These are phyloP conservation scores for Prunus mongolica DNA, from an alignment of 306 rosid species.

Conservation along the genomic window DNA sequence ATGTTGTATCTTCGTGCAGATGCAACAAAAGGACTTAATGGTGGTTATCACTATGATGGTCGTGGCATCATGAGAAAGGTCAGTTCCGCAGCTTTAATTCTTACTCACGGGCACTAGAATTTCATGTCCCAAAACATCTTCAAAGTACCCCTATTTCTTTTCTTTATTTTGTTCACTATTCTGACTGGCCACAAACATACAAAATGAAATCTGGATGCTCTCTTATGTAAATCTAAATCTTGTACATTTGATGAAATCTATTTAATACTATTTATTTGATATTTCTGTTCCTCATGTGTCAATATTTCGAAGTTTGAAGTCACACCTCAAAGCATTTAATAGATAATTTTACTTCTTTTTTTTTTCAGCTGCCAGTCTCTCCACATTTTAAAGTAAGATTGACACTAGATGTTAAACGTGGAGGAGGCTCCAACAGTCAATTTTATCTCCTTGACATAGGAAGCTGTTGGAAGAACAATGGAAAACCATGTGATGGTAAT, in stretches of 20 bases:
- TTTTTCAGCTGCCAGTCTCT: constrained; percentile 41
- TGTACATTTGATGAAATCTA: neutral
- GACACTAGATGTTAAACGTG: constrained; percentile 38
- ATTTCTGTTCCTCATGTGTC: neutral
- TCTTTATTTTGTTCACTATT: no score
- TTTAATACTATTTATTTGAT: neutral
- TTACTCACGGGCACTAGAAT: neutral
- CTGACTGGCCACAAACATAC: no score
- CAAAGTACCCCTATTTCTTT: neutral
- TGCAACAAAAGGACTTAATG: constrained; percentile 44
- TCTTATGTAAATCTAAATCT: neutral
- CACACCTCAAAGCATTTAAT: neutral
- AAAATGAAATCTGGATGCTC: neutral
- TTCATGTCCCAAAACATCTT: neutral
- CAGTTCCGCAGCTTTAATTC: constrained; percentile 5
- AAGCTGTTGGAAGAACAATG: constrained; percentile 59
- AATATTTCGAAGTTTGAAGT: neutral
- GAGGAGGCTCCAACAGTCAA: constrained; percentile 48
- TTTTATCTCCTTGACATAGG: constrained; percentile 51
- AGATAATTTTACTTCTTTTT: neutral
- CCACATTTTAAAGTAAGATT: constrained; percentile 49
- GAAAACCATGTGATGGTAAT: constrained; percentile 43
- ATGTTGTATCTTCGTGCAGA: constrained; percentile 57
- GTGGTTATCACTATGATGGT: constrained; percentile 51
- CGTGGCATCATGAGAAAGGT: constrained; percentile 56